Evolutionary conservation across 2,329 filamentous ascomycete genomes (phyloP).

Genomic region (Talaromyces sp.): DNA sequence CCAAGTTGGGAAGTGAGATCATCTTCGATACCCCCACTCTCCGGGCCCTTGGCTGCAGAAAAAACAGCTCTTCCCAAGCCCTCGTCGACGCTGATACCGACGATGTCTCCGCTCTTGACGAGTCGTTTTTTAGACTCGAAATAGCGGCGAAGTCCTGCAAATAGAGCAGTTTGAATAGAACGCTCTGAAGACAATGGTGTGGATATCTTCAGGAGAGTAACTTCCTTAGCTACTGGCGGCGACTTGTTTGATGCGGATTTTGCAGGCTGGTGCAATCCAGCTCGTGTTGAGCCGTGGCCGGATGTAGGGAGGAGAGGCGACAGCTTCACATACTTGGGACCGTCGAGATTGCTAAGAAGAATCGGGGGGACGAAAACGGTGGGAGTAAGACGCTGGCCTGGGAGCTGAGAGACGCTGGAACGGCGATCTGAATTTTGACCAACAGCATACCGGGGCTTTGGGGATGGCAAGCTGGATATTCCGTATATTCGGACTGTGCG

Average conservation of each 20-base stretch:
- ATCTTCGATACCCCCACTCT: slow-evolving; percentile 63
- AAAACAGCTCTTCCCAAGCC: slow-evolving; percentile 76
- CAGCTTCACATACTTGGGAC: slow-evolving; percentile 72
- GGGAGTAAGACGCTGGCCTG: slow-evolving; percentile 49
- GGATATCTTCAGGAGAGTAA: slow-evolving; percentile 81
- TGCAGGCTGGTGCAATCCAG: slow-evolving; percentile 47
- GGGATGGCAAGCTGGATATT: slow-evolving; percentile 60
- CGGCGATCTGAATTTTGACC: slow-evolving; percentile 46
- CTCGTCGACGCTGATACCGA: slow-evolving; percentile 85
- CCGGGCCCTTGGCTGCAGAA: slow-evolving; percentile 53
- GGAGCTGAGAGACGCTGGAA: slow-evolving; percentile 50
- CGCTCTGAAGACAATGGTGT: slow-evolving; percentile 85
- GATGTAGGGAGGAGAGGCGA: slow-evolving; percentile 49
- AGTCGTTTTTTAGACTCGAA: slow-evolving; percentile 80
- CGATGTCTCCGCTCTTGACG: slow-evolving; percentile 78
- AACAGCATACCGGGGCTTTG: slow-evolving; percentile 53
- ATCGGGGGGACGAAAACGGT: slow-evolving; percentile 76
- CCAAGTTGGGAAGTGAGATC: slow-evolving; percentile 52
- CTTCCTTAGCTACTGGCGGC: slow-evolving; percentile 65
- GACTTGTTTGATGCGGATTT: slow-evolving; percentile 41
- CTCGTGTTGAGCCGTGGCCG: slow-evolving; percentile 52
- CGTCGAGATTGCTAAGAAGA: slow-evolving; percentile 77
- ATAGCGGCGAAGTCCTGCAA: slow-evolving; percentile 80
- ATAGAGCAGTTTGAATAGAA: slow-evolving; percentile 75
- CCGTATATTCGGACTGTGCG: slow-evolving; percentile 85